Evolutionary conservation across 2,329 filamentous ascomycete species (phyloP).

Genomic region (Cladophialophora chaetospira): DNA sequence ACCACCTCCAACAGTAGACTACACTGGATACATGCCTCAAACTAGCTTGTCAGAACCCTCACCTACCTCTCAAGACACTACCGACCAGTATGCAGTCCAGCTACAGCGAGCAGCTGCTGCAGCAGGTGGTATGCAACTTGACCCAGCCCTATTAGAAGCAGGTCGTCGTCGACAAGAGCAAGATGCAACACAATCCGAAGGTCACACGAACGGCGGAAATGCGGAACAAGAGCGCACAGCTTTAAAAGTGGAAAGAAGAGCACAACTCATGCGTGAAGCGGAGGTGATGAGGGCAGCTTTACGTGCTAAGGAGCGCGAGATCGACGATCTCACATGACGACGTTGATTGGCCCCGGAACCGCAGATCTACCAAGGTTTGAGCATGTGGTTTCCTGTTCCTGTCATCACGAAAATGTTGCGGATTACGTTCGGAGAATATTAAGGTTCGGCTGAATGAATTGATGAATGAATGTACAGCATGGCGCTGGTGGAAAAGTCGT

Average conservation of each 20-base stretch:
- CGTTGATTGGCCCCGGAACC: neutral
- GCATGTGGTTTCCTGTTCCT: conserved; percentile 1
- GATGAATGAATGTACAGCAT: conserved; percentile 13
- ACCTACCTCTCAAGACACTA: conserved; percentile 28
- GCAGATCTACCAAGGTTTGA: neutral
- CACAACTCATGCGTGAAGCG: conserved; percentile 66
- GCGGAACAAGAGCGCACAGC: conserved; percentile 8
- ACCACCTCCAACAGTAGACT: conserved; percentile 51
- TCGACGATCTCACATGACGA: conserved; percentile 56
- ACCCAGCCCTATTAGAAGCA: conserved; percentile 42
- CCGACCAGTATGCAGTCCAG: conserved; percentile 25
- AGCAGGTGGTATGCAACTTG: conserved; percentile 43
- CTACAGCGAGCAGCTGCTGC: conserved; percentile 33
- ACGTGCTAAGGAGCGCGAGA: conserved; percentile 71
- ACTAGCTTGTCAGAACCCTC: conserved; percentile 38
- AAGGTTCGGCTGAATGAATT: neutral
- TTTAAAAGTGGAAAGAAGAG: conserved; percentile 31
- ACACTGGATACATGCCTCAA: conserved; percentile 48
- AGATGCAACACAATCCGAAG: conserved; percentile 2
- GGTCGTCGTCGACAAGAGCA: conserved; percentile 37
- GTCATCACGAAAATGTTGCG: neutral
- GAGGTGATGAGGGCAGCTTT: conserved; percentile 74
- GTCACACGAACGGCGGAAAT: neutral
- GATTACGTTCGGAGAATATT: neutral
- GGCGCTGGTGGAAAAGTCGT: conserved; percentile 17